These are phyloP conservation scores for Arthroderma sp. DNA, from an alignment of 2,329 filamentous ascomycete species.

Conservation along the genomic window DNA sequence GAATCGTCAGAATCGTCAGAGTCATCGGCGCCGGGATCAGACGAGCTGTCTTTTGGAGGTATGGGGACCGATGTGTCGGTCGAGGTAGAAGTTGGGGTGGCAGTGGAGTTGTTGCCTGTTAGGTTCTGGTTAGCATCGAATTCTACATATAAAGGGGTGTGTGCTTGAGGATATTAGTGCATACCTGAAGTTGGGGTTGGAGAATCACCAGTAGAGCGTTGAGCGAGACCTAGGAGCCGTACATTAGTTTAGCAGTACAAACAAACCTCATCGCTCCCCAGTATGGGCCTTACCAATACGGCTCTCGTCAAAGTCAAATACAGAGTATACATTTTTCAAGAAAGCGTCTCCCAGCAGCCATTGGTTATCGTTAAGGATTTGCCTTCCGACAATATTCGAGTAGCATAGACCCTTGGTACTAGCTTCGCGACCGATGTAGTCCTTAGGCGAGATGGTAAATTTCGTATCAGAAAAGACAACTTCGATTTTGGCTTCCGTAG, in stretches of 20 bases:
- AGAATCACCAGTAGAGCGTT: slow-evolving; percentile 1
- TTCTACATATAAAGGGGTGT: not conserved
- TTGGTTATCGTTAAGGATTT: slow-evolving; percentile 46
- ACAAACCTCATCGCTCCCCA: not conserved
- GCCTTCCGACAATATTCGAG: slow-evolving; percentile 62
- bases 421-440: slow-evolving; percentile 46
- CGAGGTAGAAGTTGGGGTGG: not conserved
- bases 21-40: not conserved
- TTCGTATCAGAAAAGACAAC: slow-evolving; percentile 55
- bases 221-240: slow-evolving; percentile 6
- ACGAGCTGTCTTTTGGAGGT: not conserved
- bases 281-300: slow-evolving; percentile 19
- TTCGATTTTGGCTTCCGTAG: slow-evolving; percentile 46
- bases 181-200: not conserved
- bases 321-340: slow-evolving; percentile 76
- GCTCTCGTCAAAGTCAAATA: slow-evolving; percentile 60
- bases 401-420: slow-evolving; percentile 29
- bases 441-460: slow-evolving; percentile 54
- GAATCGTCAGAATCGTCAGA: not conserved
- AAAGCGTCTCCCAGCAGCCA: slow-evolving; percentile 84
- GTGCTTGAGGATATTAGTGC: not conserved
- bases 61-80: not conserved
- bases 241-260: not conserved
- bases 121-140: no score
- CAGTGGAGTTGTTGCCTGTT: not conserved